Evolutionary conservation across 129 eudicot species (phyloP).

Genomic region (Scalesia atractyloides): DNA sequence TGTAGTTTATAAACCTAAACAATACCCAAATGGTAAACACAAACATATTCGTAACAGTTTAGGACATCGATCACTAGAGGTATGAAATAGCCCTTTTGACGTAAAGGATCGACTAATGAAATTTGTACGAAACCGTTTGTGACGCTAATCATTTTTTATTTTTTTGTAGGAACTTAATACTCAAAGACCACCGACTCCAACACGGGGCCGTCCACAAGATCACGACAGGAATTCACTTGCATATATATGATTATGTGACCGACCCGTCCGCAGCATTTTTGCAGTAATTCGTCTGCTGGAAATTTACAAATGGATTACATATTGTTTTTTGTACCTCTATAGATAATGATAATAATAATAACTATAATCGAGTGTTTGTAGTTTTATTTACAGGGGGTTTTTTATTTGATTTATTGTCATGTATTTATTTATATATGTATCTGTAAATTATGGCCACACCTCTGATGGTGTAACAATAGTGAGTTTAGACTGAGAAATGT

Average conservation of each 20-base stretch:
- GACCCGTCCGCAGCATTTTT: neutral
- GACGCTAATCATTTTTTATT: neutral
- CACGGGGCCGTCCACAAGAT: constrained; percentile 93
- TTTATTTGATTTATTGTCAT: constrained; percentile 14
- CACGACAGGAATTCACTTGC: constrained; percentile 90
- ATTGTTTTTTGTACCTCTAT: constrained; percentile 14
- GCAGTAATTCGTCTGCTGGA: constrained; percentile 9
- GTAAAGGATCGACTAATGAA: neutral
- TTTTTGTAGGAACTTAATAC: constrained; percentile 72
- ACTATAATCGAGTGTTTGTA: constrained; percentile 12
- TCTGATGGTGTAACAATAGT: constrained; percentile 22
- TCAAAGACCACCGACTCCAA: constrained; percentile 96
- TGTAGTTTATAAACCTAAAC: too few species aligned
- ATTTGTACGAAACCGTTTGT: neutral
- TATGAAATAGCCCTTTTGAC: too few species aligned
- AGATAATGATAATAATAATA: constrained; percentile 7
- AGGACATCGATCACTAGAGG: too few species aligned
- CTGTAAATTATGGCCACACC: constrained; percentile 27
- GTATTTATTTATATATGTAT: constrained; percentile 15
- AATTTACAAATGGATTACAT: constrained; percentile 12
- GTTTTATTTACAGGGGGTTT: neutral
- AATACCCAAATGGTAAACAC: too few species aligned
- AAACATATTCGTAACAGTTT: too few species aligned
- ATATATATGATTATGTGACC: constrained; percentile 47
- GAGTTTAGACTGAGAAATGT: neutral